phyloP scores from a whole-genome alignment of 2,329 filamentous ascomycete species.

The Sporothrix pallida region DNA sequence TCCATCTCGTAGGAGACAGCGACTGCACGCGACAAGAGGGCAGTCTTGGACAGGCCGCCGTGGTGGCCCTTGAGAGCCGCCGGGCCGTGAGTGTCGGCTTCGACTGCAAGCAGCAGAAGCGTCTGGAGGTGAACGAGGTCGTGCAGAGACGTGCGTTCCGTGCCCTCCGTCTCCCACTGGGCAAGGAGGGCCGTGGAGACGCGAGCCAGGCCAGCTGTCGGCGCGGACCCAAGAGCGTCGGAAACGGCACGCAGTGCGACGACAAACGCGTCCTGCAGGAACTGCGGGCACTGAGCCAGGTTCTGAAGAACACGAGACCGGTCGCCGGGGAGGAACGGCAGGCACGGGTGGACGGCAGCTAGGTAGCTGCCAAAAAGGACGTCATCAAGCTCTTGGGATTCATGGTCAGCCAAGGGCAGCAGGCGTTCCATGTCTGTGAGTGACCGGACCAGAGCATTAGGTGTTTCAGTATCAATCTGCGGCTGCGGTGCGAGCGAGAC shows the following conservation, averaged over 20 bases:
- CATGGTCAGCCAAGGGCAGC: slow-evolving; percentile 42
- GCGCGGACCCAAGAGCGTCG: slow-evolving; percentile 53
- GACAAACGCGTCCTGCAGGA: slow-evolving; percentile 67
- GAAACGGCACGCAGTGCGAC: slow-evolving; percentile 67
- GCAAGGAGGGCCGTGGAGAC: slow-evolving; percentile 55
- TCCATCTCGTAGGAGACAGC: slow-evolving; percentile 69
- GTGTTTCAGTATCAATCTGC: slow-evolving; percentile 30
- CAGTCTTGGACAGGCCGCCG: slow-evolving; percentile 56
- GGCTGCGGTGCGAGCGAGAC: slow-evolving; percentile 35
- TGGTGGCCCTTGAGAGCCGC: slow-evolving; percentile 49
- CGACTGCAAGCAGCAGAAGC: slow-evolving; percentile 68
- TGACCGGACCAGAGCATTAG: slow-evolving; percentile 30
- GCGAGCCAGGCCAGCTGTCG: slow-evolving; percentile 42
- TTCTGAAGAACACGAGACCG: slow-evolving; percentile 62
- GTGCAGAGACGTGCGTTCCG: slow-evolving; percentile 48
- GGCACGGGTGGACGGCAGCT: slow-evolving; percentile 67
- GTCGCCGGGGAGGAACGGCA: slow-evolving; percentile 67
- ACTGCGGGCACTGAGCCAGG: slow-evolving; percentile 60
- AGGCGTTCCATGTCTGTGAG: slow-evolving; percentile 42
- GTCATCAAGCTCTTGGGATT: slow-evolving; percentile 51
- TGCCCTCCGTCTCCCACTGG: slow-evolving; percentile 57
- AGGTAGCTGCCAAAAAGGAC: slow-evolving; percentile 64
- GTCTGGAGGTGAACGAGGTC: slow-evolving; percentile 69
- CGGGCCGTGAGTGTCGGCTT: slow-evolving; percentile 63
- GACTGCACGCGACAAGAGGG: slow-evolving; percentile 68